These are phyloP conservation scores for Chaetoscypha palmicola DNA, from an alignment of 2,329 filamentous ascomycete species.

Conservation along the genomic window DNA sequence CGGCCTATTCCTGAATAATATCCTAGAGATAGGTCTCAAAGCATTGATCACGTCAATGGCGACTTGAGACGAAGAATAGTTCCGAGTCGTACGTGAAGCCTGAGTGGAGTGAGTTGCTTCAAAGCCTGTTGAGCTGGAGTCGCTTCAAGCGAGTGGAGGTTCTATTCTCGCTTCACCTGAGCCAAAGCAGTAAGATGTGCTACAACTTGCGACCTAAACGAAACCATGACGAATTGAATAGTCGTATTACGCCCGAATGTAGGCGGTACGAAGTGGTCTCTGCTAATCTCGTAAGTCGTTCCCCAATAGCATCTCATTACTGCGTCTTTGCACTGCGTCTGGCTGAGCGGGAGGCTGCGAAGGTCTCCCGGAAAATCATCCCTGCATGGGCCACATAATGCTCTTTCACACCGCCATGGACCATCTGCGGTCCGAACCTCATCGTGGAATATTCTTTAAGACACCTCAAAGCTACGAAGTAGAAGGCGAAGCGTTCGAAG, in stretches of 20 bases:
- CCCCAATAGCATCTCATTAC: background rate
- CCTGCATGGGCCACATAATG: background rate
- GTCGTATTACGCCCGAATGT: background rate
- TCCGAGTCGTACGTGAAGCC: background rate
- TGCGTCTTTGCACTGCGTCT: background rate
- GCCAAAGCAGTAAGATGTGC: background rate
- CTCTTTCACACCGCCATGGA: background rate
- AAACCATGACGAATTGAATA: background rate
- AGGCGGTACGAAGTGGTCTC: background rate
- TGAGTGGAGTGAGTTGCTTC: background rate
- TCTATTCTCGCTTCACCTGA: no score
- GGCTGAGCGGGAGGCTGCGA: background rate
- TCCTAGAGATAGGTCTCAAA: no score
- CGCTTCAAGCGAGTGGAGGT: background rate
- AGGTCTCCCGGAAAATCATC: background rate
- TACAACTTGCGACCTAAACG: background rate
- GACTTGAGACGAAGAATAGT: background rate
- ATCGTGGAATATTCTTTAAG: background rate
- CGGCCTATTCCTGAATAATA: no score
- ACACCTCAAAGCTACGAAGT: no score
- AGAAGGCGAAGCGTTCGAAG: no score
- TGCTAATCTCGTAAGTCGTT: background rate
- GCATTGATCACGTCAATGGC: no score
- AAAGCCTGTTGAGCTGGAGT: background rate
- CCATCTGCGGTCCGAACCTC: background rate